These are phyloP conservation scores for Fragaria nilgerrensis DNA, from an alignment of 306 rosid genomes.

Conservation along the genomic window DNA sequence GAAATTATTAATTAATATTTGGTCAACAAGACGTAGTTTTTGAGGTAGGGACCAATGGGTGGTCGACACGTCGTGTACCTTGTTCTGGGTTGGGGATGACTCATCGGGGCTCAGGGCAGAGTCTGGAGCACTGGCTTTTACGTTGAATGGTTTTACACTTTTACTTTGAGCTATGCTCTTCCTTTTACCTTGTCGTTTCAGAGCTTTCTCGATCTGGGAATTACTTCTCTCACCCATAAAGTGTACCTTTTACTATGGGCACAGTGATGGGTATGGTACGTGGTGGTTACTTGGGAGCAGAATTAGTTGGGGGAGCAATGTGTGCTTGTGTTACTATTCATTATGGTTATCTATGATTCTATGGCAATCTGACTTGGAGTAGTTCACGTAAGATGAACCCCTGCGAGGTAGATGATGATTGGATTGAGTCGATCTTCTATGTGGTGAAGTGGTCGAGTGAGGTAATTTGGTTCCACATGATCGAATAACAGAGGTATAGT, in stretches of 20 bases:
- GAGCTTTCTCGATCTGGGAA: neutral
- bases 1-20: neutral
- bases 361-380: too few relatives aligned
- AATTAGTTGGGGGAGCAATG: neutral
- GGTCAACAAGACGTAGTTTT: conserved; percentile 19
- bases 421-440: neutral
- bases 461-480: neutral
- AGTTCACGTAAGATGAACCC: neutral
- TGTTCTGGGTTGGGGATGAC: neutral
- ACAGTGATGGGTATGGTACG: neutral
- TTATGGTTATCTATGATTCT: neutral
- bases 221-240: neutral
- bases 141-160: neutral
- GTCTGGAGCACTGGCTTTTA: neutral
- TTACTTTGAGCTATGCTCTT: neutral
- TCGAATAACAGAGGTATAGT: too few relatives aligned
- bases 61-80: conserved; percentile 3
- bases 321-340: neutral
- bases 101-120: neutral
- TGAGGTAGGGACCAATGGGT: neutral
- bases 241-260: neutral
- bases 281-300: neutral
- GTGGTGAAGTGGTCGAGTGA: neutral
- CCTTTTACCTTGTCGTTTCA: neutral
- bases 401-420: neutral